Evolutionary conservation across 768 basidiomycete species (phyloP).

Genomic region (Pisolithus albus): DNA sequence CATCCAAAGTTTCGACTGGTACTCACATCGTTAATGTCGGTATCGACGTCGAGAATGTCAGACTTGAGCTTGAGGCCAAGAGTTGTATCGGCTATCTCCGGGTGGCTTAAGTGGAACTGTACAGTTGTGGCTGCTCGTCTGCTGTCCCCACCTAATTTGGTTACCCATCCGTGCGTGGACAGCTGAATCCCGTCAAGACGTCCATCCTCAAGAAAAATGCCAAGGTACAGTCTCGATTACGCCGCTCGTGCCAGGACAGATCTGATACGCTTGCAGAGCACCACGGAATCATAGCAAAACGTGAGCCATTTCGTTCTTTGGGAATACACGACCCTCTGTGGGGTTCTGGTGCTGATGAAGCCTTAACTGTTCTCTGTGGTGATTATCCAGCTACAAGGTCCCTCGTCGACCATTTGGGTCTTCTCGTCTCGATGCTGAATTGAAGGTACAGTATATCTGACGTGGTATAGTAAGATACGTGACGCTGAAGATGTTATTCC

Average conservation of each 20-base stretch:
- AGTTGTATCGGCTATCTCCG: constrained; percentile 46
- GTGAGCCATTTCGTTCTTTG: constrained; percentile 47
- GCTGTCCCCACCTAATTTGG: constrained; percentile 34
- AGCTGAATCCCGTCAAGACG: constrained; percentile 22
- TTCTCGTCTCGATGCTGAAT: constrained; percentile 97
- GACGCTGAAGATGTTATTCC: background rate
- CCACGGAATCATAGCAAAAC: constrained; percentile 92
- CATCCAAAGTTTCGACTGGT: constrained; percentile 4
- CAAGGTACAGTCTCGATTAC: constrained; percentile 49
- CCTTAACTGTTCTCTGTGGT: constrained; percentile 59
- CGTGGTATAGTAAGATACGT: background rate
- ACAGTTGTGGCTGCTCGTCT: constrained; percentile 49
- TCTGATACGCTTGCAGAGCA: constrained; percentile 57
- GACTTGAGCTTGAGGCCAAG: constrained; percentile 34
- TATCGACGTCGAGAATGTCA: constrained; percentile 36
- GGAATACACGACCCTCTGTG: constrained; percentile 54
- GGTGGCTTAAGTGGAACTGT: constrained; percentile 59
- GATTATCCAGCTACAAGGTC: constrained; percentile 84
- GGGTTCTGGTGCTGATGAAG: constrained; percentile 58
- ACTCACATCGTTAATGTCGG: constrained; percentile 39
- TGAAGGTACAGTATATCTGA: constrained; percentile 60
- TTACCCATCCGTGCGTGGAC: constrained; percentile 9
- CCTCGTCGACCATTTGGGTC: constrained; percentile 95
- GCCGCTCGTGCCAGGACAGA: constrained; percentile 7
- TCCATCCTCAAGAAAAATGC: constrained; percentile 69